Conservation (phyloP, 1,139 yeast genomes). For the Kodamaea arcana region DNA sequence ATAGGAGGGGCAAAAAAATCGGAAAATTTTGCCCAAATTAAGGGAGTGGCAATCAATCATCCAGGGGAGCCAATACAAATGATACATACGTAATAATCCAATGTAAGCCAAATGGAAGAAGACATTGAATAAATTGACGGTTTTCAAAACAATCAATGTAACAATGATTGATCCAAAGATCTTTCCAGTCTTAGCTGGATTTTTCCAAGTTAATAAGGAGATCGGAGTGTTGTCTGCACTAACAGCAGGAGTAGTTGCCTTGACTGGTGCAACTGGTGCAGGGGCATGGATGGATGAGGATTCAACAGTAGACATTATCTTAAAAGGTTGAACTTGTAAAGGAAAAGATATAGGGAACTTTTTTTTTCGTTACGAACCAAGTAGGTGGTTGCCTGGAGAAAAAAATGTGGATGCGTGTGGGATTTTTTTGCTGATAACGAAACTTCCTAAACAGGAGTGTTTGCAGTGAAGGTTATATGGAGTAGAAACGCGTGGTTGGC, state of each 20-base stretch:
- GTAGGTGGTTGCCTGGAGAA: no score
- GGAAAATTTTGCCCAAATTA: slow-evolving; percentile 1
- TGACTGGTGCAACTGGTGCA: slow-evolving; percentile 8
- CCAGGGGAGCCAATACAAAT: background rate
- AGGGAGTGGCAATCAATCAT: background rate
- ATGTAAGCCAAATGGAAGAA: slow-evolving; percentile 53
- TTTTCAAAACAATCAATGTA: slow-evolving; percentile 60
- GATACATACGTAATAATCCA: slow-evolving; percentile 43
- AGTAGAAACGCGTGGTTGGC: no score
- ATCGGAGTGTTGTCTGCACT: slow-evolving; percentile 11
- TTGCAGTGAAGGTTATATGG: background rate
- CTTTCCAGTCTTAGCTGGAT: slow-evolving; percentile 76
- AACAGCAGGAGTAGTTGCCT: slow-evolving; percentile 9
- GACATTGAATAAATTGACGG: slow-evolving; percentile 65
- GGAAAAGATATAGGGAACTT: background rate
- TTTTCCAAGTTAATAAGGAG: slow-evolving; percentile 70
- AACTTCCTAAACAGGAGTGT: background rate
- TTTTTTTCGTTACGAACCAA: background rate
- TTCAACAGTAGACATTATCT: background rate
- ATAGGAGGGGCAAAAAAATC: background rate
- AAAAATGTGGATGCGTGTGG: background rate
- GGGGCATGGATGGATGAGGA: slow-evolving; percentile 1
- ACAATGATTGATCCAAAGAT: slow-evolving; percentile 64
- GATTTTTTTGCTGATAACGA: background rate
- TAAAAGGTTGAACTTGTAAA: background rate